These are phyloP conservation scores for Populus alba DNA, from an alignment of 345 rosid species.

Conservation along the genomic window DNA sequence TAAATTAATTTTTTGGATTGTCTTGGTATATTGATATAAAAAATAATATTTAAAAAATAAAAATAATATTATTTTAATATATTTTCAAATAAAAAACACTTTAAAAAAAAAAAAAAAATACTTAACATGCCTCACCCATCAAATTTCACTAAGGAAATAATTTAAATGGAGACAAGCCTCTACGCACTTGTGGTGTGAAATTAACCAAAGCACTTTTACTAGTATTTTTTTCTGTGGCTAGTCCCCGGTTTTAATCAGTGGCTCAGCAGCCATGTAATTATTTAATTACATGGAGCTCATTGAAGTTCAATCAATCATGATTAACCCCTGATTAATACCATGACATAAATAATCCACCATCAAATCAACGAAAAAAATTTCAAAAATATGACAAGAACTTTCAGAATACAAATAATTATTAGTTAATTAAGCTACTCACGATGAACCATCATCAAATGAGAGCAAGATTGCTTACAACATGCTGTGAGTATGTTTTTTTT, in stretches of 20 bases:
- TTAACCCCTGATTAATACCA: neutral
- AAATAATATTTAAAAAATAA: too few species aligned
- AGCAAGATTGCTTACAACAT: neutral
- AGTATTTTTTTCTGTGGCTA: neutral
- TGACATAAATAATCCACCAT: neutral
- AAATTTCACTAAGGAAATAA: too few species aligned
- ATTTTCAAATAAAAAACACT: too few species aligned
- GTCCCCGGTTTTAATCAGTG: neutral
- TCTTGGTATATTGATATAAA: accelerated
- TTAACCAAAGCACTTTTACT: neutral
- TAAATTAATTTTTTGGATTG: too few species aligned
- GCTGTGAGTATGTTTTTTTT: neutral
- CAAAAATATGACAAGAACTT: neutral
- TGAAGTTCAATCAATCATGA: neutral
- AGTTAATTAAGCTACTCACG: neutral
- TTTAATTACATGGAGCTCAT: neutral
- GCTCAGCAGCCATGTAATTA: too few species aligned
- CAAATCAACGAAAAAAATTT: neutral
- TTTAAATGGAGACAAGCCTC: neutral
- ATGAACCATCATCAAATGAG: neutral
- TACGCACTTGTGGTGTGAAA: slow-evolving; percentile 14
- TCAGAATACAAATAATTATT: neutral
- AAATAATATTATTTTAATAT: too few species aligned
- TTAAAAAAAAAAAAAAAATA: too few species aligned
- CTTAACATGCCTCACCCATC: too few species aligned